A percentile compares a stretch with the other conserved stretches of the same genome.
phyloP scores from a whole-genome alignment of 495 filamentous ascomycete species.

The Annulohypoxylon stygium region DNA sequence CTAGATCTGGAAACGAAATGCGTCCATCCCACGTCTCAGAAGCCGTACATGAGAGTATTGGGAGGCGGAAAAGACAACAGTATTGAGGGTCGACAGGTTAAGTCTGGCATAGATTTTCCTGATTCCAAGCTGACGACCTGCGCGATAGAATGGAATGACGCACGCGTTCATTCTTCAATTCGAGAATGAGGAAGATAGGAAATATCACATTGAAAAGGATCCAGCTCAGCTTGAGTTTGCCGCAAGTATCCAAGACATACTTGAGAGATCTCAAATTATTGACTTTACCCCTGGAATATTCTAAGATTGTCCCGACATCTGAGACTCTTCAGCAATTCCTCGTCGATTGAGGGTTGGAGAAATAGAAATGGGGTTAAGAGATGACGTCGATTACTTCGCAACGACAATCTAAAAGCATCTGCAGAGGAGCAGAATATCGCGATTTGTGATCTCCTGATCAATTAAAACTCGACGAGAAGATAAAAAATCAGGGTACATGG shows the following conservation, averaged over 20 bases:
- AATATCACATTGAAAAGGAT: slow-evolving; percentile 68
- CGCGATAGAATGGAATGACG: slow-evolving; percentile 64
- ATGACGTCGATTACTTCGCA: slow-evolving; percentile 33
- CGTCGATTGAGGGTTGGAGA: background rate
- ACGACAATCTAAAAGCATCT: slow-evolving; percentile 1
- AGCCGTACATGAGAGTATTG: slow-evolving; percentile 68
- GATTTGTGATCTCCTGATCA: background rate
- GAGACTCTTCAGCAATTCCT: too few relatives aligned
- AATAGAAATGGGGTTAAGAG: background rate
- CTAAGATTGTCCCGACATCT: slow-evolving; percentile 8
- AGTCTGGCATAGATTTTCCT: background rate
- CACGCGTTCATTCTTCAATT: slow-evolving; percentile 74
- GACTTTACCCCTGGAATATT: slow-evolving; percentile 62
- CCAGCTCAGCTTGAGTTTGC: slow-evolving; percentile 64
- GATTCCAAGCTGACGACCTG: slow-evolving; percentile 3
- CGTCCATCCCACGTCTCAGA: slow-evolving; percentile 63
- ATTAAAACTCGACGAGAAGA: background rate
- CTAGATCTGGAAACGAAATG: slow-evolving; percentile 58
- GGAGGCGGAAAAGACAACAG: slow-evolving; percentile 74
- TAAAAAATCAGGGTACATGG: background rate
- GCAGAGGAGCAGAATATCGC: background rate
- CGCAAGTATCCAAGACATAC: slow-evolving; percentile 53
- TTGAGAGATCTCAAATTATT: slow-evolving; percentile 57
- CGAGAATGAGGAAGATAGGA: slow-evolving; percentile 67
- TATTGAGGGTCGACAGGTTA: slow-evolving; percentile 70